Conservation (phyloP, 352 stramenopile genomes). For the Globisporangium lucens region DNA sequence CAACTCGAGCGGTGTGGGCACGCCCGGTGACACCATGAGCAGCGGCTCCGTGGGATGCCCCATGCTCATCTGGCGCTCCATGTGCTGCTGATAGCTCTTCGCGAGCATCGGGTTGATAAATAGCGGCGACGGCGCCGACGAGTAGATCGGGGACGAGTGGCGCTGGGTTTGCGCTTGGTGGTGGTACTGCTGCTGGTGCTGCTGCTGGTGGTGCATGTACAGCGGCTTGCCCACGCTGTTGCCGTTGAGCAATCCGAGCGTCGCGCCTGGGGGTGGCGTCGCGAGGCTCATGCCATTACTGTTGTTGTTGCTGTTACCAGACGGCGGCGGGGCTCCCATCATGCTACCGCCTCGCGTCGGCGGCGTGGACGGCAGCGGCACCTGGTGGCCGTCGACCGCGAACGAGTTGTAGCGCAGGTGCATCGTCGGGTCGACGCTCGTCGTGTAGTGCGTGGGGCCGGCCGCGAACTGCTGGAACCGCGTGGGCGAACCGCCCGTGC, state of each 20-base stretch:
- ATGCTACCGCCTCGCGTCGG: conserved; percentile 18
- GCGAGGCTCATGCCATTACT: conserved; percentile 13
- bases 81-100: conserved; percentile 61
- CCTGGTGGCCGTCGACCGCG: conserved; percentile 40
- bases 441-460: conserved; percentile 66
- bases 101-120: conserved; percentile 65
- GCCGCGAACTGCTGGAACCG: conserved; percentile 51
- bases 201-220: conserved; percentile 23
- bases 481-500: conserved; percentile 35
- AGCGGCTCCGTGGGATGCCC: conserved; percentile 36
- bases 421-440: conserved; percentile 34
- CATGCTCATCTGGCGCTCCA: conserved; percentile 32
- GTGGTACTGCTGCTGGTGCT: conserved; percentile 18
- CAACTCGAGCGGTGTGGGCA: conserved; percentile 71
- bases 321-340: background rate
- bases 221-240: conserved; percentile 21
- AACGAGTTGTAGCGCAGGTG: conserved; percentile 55
- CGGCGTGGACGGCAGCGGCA: conserved; percentile 31
- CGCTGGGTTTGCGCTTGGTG: conserved; percentile 6
- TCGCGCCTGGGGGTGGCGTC: conserved; percentile 36
- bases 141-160: conserved; percentile 19
- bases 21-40: conserved; percentile 60
- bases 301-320: conserved; percentile 3
- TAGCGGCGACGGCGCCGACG: conserved; percentile 24
- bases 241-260: conserved; percentile 29